These are phyloP conservation scores for Isatis lusitanica DNA, from an alignment of 441 rosid species.

Conservation along the genomic window DNA sequence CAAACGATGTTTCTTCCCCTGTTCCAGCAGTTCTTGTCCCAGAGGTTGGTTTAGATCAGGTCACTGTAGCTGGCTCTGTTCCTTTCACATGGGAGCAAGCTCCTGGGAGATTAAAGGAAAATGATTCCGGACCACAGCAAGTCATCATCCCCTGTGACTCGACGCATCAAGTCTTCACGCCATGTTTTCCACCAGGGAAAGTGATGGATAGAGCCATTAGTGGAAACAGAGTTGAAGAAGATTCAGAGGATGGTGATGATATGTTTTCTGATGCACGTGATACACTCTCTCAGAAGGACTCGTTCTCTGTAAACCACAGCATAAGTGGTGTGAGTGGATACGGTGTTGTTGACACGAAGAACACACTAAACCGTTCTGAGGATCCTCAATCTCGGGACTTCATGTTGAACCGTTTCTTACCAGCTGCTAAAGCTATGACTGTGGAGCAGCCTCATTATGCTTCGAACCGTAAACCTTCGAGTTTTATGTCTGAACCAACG, in stretches of 20 bases:
- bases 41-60: conserved; percentile 52
- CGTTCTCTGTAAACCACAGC: conserved; percentile 57
- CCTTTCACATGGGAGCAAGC: conserved; percentile 89
- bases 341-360: conserved; percentile 40
- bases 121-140: conserved; percentile 19
- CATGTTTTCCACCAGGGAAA: conserved; percentile 43
- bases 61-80: conserved; percentile 73
- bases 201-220: conserved; percentile 37
- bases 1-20: neutral
- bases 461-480: conserved; percentile 52
- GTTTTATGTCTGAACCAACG: conserved; percentile 46
- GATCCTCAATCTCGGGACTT: conserved; percentile 68
- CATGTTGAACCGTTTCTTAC: conserved; percentile 92
- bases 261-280: conserved; percentile 72
- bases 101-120: conserved; percentile 65
- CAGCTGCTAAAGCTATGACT: conserved; percentile 97
- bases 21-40: conserved; percentile 40
- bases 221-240: conserved; percentile 26
- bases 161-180: conserved; percentile 5
- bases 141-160: conserved; percentile 9
- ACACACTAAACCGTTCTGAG: conserved; percentile 39
- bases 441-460: conserved; percentile 64
- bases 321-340: conserved; percentile 48
- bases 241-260: conserved; percentile 38
- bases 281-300: conserved; percentile 44